phyloP scores from a whole-genome alignment of 176 grass and related monocot genomes.

The Avena eriantha region DNA sequence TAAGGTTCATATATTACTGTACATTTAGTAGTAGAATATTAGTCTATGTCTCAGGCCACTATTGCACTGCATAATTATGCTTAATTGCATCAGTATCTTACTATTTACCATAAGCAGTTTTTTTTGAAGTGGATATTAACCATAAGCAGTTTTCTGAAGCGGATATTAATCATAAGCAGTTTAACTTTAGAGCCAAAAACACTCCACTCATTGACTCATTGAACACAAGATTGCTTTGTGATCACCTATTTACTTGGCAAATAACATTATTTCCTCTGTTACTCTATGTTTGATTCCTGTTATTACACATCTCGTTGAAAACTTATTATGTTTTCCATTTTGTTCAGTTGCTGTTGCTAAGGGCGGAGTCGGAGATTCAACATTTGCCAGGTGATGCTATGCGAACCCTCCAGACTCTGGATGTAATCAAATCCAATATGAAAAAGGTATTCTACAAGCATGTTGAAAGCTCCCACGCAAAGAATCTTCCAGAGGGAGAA shows the following conservation, averaged over 20 bases:
- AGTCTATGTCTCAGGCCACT: background rate
- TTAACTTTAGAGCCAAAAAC: background rate
- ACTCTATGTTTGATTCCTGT: constrained; percentile 21
- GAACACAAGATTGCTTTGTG: constrained; percentile 18
- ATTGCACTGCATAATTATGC: background rate
- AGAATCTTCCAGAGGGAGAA: constrained; percentile 37
- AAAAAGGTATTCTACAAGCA: constrained; percentile 63
- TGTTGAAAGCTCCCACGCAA: constrained; percentile 39
- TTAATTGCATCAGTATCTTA: background rate
- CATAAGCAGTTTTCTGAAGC: background rate
- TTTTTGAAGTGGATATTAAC: no score
- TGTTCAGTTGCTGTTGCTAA: constrained; percentile 64
- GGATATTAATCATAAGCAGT: constrained; percentile 1
- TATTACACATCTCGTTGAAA: constrained; percentile 15
- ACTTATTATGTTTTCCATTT: constrained; percentile 8
- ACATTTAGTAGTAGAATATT: constrained; percentile 30
- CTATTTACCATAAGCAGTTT: constrained; percentile 20
- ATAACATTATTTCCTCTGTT: constrained; percentile 2
- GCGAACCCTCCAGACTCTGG: constrained; percentile 50
- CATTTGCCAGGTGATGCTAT: constrained; percentile 52
- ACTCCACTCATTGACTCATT: background rate
- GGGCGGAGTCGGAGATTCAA: constrained; percentile 72
- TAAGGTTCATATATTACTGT: constrained; percentile 56
- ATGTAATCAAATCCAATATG: constrained; percentile 63
- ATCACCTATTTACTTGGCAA: constrained; percentile 12